Conservation (phyloP, 495 filamentous ascomycete species). For the Aspergillus homomorphus region DNA sequence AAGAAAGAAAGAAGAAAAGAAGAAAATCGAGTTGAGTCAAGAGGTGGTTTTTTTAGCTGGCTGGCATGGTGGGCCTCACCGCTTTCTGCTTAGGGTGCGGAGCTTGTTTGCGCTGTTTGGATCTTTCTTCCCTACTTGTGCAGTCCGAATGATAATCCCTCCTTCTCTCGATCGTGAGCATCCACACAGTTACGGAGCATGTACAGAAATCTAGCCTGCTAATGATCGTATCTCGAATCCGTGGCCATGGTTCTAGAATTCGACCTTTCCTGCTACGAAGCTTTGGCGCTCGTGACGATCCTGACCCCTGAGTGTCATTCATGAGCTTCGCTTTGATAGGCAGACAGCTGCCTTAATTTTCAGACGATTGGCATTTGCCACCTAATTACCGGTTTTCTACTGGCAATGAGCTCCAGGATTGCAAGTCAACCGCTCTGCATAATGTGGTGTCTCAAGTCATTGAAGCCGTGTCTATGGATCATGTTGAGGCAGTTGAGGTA, state of each 20-base stretch:
- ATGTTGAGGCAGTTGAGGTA: background rate
- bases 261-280: background rate
- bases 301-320: background rate
- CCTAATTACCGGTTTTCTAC: background rate
- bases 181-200: background rate
- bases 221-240: background rate
- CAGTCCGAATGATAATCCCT: background rate
- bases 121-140: background rate
- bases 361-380: background rate
- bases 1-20: conserved; percentile 43
- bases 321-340: background rate
- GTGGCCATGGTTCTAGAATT: no score
- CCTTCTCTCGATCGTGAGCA: background rate
- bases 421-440: background rate
- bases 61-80: conserved; percentile 11
- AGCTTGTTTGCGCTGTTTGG: background rate
- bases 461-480: no score
- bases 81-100: conserved; percentile 10
- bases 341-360: background rate
- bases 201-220: background rate
- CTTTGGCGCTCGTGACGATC: background rate
- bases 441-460: no score
- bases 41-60: conserved; percentile 7
- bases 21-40: conserved; percentile 14
- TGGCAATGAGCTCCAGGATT: no score